These are phyloP conservation scores for Exophiala xenobiotica DNA, from an alignment of 2,329 filamentous ascomycete genomes.

Conservation along the genomic window DNA sequence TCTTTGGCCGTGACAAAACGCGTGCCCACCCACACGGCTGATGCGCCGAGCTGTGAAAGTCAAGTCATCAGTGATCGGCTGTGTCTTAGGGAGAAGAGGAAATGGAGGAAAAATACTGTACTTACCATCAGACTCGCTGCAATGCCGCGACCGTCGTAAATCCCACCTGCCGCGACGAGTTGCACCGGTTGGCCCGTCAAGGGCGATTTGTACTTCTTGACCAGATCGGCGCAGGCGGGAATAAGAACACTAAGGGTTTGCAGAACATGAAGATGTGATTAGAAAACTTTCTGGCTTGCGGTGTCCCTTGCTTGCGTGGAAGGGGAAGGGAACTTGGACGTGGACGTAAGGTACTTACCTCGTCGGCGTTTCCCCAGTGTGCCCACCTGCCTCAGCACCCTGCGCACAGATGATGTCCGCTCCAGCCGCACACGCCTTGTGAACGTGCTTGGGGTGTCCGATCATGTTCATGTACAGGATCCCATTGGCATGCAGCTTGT, in stretches of 20 bases:
- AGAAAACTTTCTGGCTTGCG: no score
- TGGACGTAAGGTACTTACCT: conserved; percentile 39
- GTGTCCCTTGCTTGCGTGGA: no score
- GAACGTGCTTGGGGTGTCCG: conserved; percentile 76
- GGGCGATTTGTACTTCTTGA: conserved; percentile 62
- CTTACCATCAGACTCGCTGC: conserved; percentile 76
- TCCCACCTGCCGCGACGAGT: conserved; percentile 78
- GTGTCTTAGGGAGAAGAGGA: no score
- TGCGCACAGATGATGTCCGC: conserved; percentile 65
- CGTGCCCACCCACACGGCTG: conserved; percentile 82
- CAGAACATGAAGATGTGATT: no score
- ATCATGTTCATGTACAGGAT: conserved; percentile 90
- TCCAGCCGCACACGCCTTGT: conserved; percentile 74
- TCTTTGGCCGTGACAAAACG: conserved; percentile 75
- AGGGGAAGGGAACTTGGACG: no score
- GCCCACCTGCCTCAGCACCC: conserved; percentile 57
- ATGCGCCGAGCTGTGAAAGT: no score
- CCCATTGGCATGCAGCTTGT: conserved; percentile 67
- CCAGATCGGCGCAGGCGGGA: conserved; percentile 75
- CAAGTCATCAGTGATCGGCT: no score
- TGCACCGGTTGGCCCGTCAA: conserved; percentile 65
- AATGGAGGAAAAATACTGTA: no score
- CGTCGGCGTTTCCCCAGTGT: conserved; percentile 75
- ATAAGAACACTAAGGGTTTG: conserved; percentile 72
- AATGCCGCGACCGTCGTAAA: conserved; percentile 70